Base-by-base conservation (phyloP, 148 eudicot species). In the Fagopyrum tataricum region DNA sequence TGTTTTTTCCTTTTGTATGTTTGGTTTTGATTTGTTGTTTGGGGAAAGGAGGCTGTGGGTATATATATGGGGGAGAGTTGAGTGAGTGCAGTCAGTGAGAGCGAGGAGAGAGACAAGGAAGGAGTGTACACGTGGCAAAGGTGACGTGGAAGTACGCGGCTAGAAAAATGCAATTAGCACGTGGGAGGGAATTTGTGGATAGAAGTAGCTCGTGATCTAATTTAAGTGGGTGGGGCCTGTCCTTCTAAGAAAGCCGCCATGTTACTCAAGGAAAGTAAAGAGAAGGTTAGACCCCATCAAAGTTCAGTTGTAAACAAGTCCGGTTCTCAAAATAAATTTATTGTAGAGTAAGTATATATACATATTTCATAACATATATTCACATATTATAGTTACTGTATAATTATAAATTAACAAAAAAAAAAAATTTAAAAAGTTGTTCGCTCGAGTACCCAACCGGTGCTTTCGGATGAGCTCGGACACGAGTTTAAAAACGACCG, bases 41-140 rank as follows among this genome's bases (percentile, higher is more conserved):
- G 48, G 52, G 72, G 37, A 31, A 31, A 31, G 37, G 37, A 31
- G 71, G 44, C 44, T 68, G 47, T 0, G 26, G 23, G 41, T 44
- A 43, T 70, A 70, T 70, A 37, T 70, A 42, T 9, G 52, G 44
- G 26, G 21, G 49, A 3, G 51, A 11, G 42, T 11, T 26, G 37
- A 24, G 68, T 23, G 17, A 62, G 68, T 62, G 68, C 17, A 37
- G 68, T 62, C 24, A 44, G 46, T 68, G 72, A 68, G 46, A 44
- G 49, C 46, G 72, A 68, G 49, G 17, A 39, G 70, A 37, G 44
- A 24, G 67, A 61, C 5, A 23, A 17, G 1, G 70, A 31, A 66
- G 44, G 24, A 68, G 71, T 39, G 71, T 67, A 67, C 18, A 67
- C 71, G 71, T 67, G 71, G 70, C 17, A 17, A 40, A 20, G 14